phyloP scores from a whole-genome alignment of 345 rosid genomes.

The Brassica incana region DNA sequence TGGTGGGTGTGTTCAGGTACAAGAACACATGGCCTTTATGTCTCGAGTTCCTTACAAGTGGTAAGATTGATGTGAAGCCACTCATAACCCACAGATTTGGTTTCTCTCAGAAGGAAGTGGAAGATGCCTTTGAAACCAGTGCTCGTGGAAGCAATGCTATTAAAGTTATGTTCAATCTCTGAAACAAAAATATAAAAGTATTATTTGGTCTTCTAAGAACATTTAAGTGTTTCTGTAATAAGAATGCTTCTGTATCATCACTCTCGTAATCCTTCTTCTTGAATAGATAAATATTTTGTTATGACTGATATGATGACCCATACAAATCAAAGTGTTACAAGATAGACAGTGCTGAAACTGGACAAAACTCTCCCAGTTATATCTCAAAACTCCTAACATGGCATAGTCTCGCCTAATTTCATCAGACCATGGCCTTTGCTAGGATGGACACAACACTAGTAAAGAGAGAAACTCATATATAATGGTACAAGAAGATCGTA shows the following conservation, averaged over 20 bases:
- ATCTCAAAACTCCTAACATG: constrained; percentile 26
- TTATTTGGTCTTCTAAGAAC: not conserved
- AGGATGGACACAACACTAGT: constrained; percentile 4
- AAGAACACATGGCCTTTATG: constrained; percentile 93
- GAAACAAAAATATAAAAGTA: not conserved
- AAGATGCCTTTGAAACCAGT: constrained; percentile 84
- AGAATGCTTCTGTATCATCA: constrained; percentile 5
- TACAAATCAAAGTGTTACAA: constrained; percentile 27
- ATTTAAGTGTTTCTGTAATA: constrained; percentile 3
- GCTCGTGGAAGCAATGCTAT: constrained; percentile 82
- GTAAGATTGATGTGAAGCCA: constrained; percentile 85
- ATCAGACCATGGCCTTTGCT: constrained; percentile 6
- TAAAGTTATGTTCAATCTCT: constrained; percentile 90
- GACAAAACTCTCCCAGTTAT: constrained; percentile 19
- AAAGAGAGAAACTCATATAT: constrained; percentile 16
- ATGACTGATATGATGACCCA: constrained; percentile 12
- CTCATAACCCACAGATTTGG: constrained; percentile 85
- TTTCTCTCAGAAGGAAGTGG: constrained; percentile 83
- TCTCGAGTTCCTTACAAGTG: constrained; percentile 67
- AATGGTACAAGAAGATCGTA: constrained; percentile 34
- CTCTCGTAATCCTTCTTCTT: not conserved
- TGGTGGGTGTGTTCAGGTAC: constrained; percentile 75
- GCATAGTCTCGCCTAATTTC: constrained; percentile 8
- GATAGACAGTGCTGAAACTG: not conserved
- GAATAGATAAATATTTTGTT: constrained; percentile 25